These are phyloP conservation scores for Dunaliella sp. DNA, from an alignment of 139 green algal species.

Conservation along the genomic window DNA sequence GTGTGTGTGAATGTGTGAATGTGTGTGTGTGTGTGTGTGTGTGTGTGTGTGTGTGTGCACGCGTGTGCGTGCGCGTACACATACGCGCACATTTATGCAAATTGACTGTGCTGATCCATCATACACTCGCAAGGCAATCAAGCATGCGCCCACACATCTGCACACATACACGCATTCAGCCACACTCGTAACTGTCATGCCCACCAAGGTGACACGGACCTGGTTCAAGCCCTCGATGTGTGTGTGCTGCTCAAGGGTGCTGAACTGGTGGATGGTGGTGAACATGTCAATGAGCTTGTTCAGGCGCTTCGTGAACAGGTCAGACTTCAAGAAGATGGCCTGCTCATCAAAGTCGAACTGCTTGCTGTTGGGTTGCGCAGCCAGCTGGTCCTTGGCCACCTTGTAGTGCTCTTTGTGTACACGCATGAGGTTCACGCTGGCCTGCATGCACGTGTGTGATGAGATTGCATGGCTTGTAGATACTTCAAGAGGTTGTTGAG, in stretches of 20 bases:
- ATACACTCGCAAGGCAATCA: too few species aligned
- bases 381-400: conserved; percentile 54
- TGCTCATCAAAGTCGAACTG: conserved; percentile 74
- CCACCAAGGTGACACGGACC: too few species aligned
- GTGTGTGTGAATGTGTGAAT: too few species aligned
- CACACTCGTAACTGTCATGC: too few species aligned
- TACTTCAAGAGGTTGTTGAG: too few species aligned
- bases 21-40: too few species aligned
- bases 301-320: conserved; percentile 87
- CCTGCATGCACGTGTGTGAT: conserved; percentile 18
- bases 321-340: conserved; percentile 83
- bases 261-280: conserved; percentile 88
- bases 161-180: neutral
- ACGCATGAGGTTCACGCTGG: conserved; percentile 52
- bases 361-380: conserved; percentile 54
- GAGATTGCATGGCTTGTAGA: too few species aligned
- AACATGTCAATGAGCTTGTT: conserved; percentile 88
- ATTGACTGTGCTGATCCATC: too few species aligned
- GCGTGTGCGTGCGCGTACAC: neutral
- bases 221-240: conserved; percentile 82
- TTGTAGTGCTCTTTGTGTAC: conserved; percentile 74
- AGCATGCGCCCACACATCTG: too few species aligned
- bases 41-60: neutral
- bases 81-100: too few species aligned
- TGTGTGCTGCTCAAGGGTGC: conserved; percentile 77